phyloP scores from a whole-genome alignment of 2,329 filamentous ascomycete genomes.

The Hypoxylon sp. region DNA sequence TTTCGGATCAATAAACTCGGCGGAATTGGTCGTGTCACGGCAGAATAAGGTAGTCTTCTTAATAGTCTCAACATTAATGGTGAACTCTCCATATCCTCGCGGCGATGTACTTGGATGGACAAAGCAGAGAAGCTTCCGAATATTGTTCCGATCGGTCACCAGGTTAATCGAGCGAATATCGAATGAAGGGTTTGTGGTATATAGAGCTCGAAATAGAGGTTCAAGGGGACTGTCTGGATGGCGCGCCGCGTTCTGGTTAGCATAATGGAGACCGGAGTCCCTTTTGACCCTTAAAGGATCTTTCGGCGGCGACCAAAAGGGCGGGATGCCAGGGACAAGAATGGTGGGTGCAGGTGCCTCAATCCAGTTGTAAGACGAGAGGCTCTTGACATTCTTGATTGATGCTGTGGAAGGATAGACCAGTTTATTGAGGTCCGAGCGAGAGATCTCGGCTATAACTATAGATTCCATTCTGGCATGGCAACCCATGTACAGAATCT shows the following conservation, averaged over 20 bases:
- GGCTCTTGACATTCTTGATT: slow-evolving; percentile 58
- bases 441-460: slow-evolving; percentile 25
- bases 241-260: slow-evolving; percentile 63
- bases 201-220: slow-evolving; percentile 63
- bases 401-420: slow-evolving; percentile 28
- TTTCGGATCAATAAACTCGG: slow-evolving; percentile 52
- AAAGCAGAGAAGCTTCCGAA: slow-evolving; percentile 65
- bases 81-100: slow-evolving; percentile 56
- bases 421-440: slow-evolving; percentile 9
- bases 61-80: slow-evolving; percentile 59
- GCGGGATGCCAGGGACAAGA: slow-evolving; percentile 60
- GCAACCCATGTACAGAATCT: too few relatives aligned
- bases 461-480: neutral
- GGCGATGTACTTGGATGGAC: slow-evolving; percentile 52
- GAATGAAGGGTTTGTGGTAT: slow-evolving; percentile 57
- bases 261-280: slow-evolving; percentile 61
- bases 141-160: slow-evolving; percentile 63
- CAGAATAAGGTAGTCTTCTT: slow-evolving; percentile 58
- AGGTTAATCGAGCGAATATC: slow-evolving; percentile 59
- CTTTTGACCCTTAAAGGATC: slow-evolving; percentile 50
- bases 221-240: slow-evolving; percentile 62
- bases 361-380: slow-evolving; percentile 68
- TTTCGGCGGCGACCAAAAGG: slow-evolving; percentile 57
- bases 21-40: slow-evolving; percentile 54
- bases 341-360: slow-evolving; percentile 60